Conservation (phyloP, 2,329 filamentous ascomycete genomes). For the Alternaria dauci region DNA sequence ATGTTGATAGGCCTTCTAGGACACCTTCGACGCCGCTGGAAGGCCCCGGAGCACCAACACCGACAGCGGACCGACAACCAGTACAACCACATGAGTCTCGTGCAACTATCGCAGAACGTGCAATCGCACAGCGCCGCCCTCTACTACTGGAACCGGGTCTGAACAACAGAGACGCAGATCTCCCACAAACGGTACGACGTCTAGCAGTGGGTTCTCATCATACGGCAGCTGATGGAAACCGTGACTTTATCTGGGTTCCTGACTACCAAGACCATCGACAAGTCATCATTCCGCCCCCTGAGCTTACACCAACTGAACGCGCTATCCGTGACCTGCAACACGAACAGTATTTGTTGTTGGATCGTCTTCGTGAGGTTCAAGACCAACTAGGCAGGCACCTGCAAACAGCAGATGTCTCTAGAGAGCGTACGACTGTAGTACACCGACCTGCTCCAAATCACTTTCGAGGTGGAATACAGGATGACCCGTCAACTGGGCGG, state of each 20-base stretch:
- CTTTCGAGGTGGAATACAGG: not conserved
- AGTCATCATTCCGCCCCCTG: not conserved
- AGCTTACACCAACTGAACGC: not conserved
- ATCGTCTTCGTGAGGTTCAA: not conserved
- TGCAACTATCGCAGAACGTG: constrained; percentile 1
- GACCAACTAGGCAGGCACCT: not conserved
- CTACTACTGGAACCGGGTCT: not conserved
- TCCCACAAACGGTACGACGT: not conserved
- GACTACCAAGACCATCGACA: not conserved
- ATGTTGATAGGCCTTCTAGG: not conserved
- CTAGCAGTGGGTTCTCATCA: not conserved
- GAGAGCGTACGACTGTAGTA: not conserved
- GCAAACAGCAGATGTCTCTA: not conserved
- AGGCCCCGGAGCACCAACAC: not conserved
- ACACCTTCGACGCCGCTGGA: not conserved
- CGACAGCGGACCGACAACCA: not conserved
- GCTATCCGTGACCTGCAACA: not conserved
- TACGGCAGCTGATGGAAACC: not conserved
- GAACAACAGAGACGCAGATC: not conserved
- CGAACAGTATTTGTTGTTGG: not conserved
- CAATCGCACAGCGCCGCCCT: constrained; percentile 5
- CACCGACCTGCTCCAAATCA: not conserved
- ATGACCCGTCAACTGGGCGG: not conserved
- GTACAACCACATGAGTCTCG: constrained; percentile 3
- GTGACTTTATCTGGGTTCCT: not conserved